Percentiles rank a stretch among this genome's conserved stretches.
Conservation (phyloP, 306 rosid species). For the Acacia confusa region DNA sequence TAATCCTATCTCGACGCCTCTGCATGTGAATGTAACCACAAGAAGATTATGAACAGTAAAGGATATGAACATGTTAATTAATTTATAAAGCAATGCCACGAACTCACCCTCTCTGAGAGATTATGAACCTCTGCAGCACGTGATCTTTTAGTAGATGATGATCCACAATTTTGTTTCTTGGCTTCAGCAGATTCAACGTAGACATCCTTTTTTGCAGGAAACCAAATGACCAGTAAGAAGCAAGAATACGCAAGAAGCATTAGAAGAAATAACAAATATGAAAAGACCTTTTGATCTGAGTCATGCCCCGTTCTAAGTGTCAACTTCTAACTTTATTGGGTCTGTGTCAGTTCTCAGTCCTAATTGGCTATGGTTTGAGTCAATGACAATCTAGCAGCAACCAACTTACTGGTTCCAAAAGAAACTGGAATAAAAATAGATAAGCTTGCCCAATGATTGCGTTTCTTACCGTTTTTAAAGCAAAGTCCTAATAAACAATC, state of each 20-base stretch:
- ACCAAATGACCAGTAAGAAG: conserved; percentile 1
- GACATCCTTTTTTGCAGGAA: conserved; percentile 49
- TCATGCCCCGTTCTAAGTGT: neutral
- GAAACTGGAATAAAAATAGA: neutral
- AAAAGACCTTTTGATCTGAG: conserved; percentile 10
- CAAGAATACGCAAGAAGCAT: neutral
- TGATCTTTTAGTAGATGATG: conserved; percentile 66
- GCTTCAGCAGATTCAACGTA: conserved; percentile 59
- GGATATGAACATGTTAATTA: neutral
- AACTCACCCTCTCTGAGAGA: conserved; percentile 90
- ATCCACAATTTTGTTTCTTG: conserved; percentile 52
- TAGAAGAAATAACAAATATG: neutral
- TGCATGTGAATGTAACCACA: conserved; percentile 41
- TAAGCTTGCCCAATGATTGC: neutral
- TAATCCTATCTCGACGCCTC: conserved; percentile 97
- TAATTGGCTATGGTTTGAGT: neutral
- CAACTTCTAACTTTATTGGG: neutral
- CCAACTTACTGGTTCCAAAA: neutral
- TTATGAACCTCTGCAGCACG: conserved; percentile 97
- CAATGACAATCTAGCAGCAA: conserved; percentile 9
- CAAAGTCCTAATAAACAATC: neutral
- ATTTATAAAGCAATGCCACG: neutral
- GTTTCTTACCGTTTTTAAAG: neutral
- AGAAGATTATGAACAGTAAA: conserved; percentile 10
- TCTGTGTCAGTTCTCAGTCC: neutral